Percentiles rank a stretch among this genome's conserved stretches.
Evolutionary conservation across 2,329 filamentous ascomycete species (phyloP).

Genomic region (Colletotrichum zoysiae): DNA sequence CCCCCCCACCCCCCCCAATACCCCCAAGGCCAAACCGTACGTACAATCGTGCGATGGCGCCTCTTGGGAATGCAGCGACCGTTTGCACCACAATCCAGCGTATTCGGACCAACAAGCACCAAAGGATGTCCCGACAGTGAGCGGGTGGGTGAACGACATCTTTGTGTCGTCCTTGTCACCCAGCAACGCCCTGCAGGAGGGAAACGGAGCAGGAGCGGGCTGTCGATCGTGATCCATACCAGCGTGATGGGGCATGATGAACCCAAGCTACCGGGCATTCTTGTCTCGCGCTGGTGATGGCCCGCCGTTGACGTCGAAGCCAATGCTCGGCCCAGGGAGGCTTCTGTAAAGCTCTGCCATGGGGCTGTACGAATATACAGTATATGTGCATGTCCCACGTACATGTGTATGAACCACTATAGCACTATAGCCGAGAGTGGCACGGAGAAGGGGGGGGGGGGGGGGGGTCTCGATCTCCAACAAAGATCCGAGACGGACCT

Average conservation of each 20-base stretch:
- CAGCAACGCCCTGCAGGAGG: background rate
- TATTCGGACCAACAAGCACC: conserved; percentile 9
- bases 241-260: background rate
- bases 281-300: background rate
- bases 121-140: background rate
- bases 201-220: background rate
- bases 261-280: background rate
- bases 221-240: background rate
- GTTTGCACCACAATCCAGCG: conserved; percentile 8
- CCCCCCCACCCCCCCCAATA: background rate
- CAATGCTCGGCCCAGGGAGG: background rate
- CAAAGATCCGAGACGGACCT: background rate
- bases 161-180: background rate
- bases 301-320: background rate
- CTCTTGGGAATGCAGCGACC: background rate
- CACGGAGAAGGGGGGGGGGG: too few species aligned
- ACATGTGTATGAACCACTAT: background rate
- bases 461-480: background rate
- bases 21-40: background rate
- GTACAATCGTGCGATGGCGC: background rate
- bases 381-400: background rate
- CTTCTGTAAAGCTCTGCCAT: background rate
- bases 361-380: background rate
- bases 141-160: background rate
- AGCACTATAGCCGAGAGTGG: background rate